Base-by-base conservation (phyloP, 768 basidiomycete genomes). In the Mycena chlorophos region DNA sequence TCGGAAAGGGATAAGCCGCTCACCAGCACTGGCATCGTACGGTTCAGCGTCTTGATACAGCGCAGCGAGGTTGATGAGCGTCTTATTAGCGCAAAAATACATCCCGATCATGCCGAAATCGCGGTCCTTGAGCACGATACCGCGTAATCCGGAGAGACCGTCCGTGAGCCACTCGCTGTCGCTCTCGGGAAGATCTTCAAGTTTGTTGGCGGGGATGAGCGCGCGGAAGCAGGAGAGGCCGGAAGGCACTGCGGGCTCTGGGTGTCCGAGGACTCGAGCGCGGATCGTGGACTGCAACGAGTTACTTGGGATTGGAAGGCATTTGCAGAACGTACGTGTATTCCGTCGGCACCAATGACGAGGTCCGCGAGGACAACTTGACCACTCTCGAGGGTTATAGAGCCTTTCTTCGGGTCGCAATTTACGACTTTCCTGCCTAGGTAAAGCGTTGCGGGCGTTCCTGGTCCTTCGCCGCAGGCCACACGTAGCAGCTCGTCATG, bases 331-430 rank as follows among this genome's bases (percentile, higher is more conserved):
- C 52, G 1, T 43, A 57, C 60, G 27, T 61, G 27, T 13, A 66
- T 54, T 8, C 75, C 75, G 40, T 76, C 74, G 5, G 73, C 74
- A 12, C 73, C 76, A 2, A 76, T 66, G 19, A 74, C 53, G 22
- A 77, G 54, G 45, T 76, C 74, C 2, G 70, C 63, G 0, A 55
- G 46, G 1, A 76, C 55, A 25, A 76, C 64, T 49, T 73, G 62
- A 12, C 74, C 76, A 2, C 63, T 66, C 34, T 63, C 58, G 56
- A 76, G 67, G 0, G 72, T 75, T 20, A 74, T 61, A 16, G 60
- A 61, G 6, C 69, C 73, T 0, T 38, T 53, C 10, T 76, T 66
- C 34, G 73, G 22, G 4, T 67, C 25, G 29, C 56, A 61, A 22
- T 8, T 53, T 2, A 39, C 13, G 2, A 57, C 56, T 20, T 50